Conservation (phyloP, 345 rosid species). For the Turritis glabra region DNA sequence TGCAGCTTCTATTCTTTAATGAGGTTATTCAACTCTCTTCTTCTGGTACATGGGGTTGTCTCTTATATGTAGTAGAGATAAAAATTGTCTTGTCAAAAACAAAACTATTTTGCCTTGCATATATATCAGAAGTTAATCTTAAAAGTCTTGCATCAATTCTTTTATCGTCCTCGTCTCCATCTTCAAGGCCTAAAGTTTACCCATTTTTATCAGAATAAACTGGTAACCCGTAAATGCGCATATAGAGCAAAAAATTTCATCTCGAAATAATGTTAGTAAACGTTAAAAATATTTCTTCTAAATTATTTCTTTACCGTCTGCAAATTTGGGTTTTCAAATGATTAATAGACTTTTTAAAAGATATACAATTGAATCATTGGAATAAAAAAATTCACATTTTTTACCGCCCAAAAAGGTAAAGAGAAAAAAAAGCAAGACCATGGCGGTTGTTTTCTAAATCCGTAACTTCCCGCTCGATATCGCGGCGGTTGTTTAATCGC, state of each 20-base stretch:
- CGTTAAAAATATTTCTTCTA: background rate
- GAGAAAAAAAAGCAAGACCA: background rate
- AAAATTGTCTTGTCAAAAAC: constrained; percentile 15
- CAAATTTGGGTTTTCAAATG: background rate
- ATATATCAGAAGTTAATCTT: constrained; percentile 13
- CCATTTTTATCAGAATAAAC: background rate
- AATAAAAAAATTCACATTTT: background rate
- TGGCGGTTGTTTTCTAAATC: background rate
- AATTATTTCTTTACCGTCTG: background rate
- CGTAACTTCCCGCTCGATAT: background rate
- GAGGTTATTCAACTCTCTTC: constrained; percentile 39
- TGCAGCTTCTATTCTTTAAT: constrained; percentile 39
- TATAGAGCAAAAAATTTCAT: background rate
- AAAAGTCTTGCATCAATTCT: constrained; percentile 1
- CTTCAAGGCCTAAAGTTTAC: too few relatives aligned
- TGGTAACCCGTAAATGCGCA: constrained; percentile 14
- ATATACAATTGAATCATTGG: background rate
- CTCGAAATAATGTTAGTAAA: background rate
- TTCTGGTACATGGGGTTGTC: constrained; percentile 35
- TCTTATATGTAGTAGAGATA: constrained; percentile 37
- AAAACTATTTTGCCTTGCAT: constrained; percentile 21
- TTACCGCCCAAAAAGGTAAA: background rate
- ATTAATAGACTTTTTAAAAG: background rate
- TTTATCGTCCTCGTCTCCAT: background rate
- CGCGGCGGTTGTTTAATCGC: constrained; percentile 3